A percentile compares a stretch with the other conserved stretches of the same genome.
These are phyloP conservation scores for Trichaptum fuscoviolaceum DNA, from an alignment of 768 basidiomycete species.

Conservation along the genomic window DNA sequence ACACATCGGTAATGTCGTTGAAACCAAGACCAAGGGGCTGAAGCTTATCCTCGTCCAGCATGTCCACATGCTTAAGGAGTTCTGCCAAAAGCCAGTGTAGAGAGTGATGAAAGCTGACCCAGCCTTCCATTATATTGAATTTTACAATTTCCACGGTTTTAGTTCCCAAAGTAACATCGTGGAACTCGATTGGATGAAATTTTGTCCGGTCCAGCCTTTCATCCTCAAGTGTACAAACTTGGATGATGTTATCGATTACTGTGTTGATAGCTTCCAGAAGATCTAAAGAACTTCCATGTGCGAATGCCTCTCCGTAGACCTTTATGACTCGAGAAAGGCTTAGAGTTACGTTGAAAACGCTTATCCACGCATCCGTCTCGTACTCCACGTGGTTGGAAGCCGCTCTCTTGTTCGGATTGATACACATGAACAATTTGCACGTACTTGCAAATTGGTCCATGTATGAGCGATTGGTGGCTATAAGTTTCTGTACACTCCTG, in stretches of 20 bases:
- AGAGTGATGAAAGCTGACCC: constrained; percentile 92
- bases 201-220: constrained; percentile 63
- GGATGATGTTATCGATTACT: constrained; percentile 66
- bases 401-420: constrained; percentile 87
- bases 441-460: constrained; percentile 70
- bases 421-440: constrained; percentile 87
- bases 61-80: constrained; percentile 75
- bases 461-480: constrained; percentile 62
- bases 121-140: constrained; percentile 75
- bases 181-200: constrained; percentile 57
- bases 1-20: constrained; percentile 52
- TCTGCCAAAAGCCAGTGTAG: constrained; percentile 89
- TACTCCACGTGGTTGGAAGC: constrained; percentile 85
- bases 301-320: constrained; percentile 81
- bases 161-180: constrained; percentile 62
- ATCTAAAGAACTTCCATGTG: constrained; percentile 49
- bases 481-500: constrained; percentile 69
- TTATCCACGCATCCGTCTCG: constrained; percentile 96
- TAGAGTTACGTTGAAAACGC: constrained; percentile 91
- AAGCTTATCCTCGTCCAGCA: constrained; percentile 53
- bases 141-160: constrained; percentile 55
- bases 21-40: constrained; percentile 50
- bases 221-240: constrained; percentile 64
- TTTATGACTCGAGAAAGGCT: constrained; percentile 86
- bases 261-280: constrained; percentile 62